Evolutionary conservation across 345 rosid genomes (phyloP), one percentile per base, ranked within the genome.

Genomic region (Stellera chamaejasme): DNA sequence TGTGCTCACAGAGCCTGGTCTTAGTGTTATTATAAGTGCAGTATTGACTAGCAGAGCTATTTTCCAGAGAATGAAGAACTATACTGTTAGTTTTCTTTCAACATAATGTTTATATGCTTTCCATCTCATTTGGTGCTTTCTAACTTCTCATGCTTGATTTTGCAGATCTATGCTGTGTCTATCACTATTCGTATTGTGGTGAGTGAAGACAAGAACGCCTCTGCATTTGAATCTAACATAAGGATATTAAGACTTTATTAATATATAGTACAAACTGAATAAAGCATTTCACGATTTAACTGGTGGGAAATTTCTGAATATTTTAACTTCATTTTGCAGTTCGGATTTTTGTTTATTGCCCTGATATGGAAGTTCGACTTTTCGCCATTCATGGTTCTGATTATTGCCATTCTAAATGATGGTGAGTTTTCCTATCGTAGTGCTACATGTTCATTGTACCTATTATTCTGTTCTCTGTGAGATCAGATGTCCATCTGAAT

Each of bases 11-110:
- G 91, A 83, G 54, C 94, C 94, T 27, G 94, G 91, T 6, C 67
- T 88, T 52, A 88, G 94, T 66, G 94, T 88, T 13, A 88, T 88
- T 73, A 75, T 85, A 62, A 78, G 88, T 36, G 96, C 94, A 5
- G 94, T 88, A 54, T 60, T 88, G 26, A 88, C 96, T 1, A 83
- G 90, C 63, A 74, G 96, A 63, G 86, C 94, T 46, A 85, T 88
- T 32, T 88, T 88, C 78, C 94, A 88, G 60, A 79, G 96, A 69
- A 88, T 88, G 96, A 88, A 88, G 70, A 88, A 88, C 73, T 88
- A 88, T 69, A 85, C 91, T 0, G 92, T 84, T 55, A 66, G 81
- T 64, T 15, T 43, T 23, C 39, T 32, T 32, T 32, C 39, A 32
- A 4, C 39, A 7, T 32, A 32, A 32, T 32, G 39, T 32, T 32